Conservation (phyloP, 116 monocot species). For the Thalassia testudinum region DNA sequence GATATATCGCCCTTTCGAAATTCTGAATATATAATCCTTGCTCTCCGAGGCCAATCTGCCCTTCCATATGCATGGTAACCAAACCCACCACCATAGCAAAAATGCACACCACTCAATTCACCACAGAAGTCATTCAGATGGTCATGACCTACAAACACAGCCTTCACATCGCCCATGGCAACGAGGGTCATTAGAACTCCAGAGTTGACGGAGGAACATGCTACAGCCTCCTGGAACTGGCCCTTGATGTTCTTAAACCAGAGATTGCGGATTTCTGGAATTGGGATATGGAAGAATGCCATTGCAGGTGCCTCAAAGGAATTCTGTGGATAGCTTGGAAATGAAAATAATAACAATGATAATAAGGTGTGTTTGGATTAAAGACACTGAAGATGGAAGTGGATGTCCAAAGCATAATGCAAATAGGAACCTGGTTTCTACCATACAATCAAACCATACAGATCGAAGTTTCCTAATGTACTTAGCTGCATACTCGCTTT, state of each 20-base stretch:
- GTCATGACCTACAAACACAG: constrained; percentile 79
- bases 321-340: constrained; percentile 16
- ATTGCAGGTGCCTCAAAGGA: constrained; percentile 68
- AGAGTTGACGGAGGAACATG: constrained; percentile 68
- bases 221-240: constrained; percentile 62
- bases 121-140: constrained; percentile 93
- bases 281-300: constrained; percentile 82
- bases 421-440: too few relatives aligned
- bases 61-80: constrained; percentile 89
- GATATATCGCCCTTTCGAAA: constrained; percentile 26
- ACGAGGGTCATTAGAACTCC: constrained; percentile 40
- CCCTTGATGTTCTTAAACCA: constrained; percentile 49
- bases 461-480: too few relatives aligned
- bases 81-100: constrained; percentile 90
- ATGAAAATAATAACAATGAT: neutral
- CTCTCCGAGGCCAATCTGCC: constrained; percentile 52
- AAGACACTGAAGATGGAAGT: too few relatives aligned
- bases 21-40: constrained; percentile 36
- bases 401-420: too few relatives aligned
- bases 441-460: too few relatives aligned
- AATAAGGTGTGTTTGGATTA: neutral
- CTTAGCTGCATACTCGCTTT: too few relatives aligned
- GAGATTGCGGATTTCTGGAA: constrained; percentile 63
- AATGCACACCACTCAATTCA: constrained; percentile 35
- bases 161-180: constrained; percentile 80